These are phyloP conservation scores for Fraxinus floribunda DNA, from an alignment of 305 asterid species.

Conservation along the genomic window DNA sequence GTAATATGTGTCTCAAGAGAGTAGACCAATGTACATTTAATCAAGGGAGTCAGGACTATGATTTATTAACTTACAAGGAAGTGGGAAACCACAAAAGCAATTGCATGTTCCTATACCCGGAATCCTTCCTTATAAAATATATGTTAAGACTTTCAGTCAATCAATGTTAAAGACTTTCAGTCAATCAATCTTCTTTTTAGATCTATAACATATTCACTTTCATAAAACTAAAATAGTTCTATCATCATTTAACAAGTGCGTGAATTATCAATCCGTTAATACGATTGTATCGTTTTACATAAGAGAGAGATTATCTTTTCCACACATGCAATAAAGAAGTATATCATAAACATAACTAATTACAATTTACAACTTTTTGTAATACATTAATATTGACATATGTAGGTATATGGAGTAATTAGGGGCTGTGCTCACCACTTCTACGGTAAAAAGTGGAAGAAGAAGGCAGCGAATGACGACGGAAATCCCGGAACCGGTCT, in stretches of 20 bases:
- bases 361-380: not conserved
- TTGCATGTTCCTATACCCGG: not conserved
- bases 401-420: not conserved
- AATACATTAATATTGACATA: not conserved
- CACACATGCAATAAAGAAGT: not conserved
- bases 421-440: constrained; percentile 41
- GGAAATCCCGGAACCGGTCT: constrained; percentile 65
- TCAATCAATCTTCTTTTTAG: not conserved
- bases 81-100: not conserved
- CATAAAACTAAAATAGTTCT: not conserved
- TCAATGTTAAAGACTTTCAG: no score
- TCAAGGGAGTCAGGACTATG: not conserved
- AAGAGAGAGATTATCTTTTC: not conserved
- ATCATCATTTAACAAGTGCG: not conserved
- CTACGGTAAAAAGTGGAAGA: constrained; percentile 72
- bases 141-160: no score
- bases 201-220: not conserved
- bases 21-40: not conserved
- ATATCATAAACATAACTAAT: not conserved
- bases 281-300: not conserved
- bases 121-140: not conserved
- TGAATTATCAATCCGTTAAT: not conserved
- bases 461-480: constrained; percentile 61
- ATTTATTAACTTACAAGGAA: not conserved
- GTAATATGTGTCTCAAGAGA: not conserved